These are phyloP conservation scores for Curvularia lunata DNA, from an alignment of 2,329 filamentous ascomycete genomes.

Conservation along the genomic window DNA sequence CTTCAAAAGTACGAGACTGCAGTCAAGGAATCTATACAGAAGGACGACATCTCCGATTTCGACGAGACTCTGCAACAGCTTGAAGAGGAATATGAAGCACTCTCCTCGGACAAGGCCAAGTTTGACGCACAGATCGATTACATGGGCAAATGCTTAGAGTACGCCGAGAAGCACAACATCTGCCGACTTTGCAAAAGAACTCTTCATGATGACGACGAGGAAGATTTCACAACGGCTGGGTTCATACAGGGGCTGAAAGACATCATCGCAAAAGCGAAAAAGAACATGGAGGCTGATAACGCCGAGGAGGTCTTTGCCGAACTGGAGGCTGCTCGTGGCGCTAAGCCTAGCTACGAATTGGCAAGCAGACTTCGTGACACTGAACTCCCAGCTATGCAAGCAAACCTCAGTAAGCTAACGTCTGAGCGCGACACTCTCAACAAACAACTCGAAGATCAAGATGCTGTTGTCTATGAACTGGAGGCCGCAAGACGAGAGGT, in stretches of 20 bases:
- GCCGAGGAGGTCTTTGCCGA: conserved; percentile 67
- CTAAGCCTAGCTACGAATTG: conserved; percentile 70
- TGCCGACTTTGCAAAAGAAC: conserved; percentile 78
- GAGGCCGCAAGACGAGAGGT: conserved; percentile 73
- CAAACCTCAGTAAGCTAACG: conserved; percentile 64
- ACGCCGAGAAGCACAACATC: conserved; percentile 70
- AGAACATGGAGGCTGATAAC: conserved; percentile 66
- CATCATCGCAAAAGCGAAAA: conserved; percentile 58
- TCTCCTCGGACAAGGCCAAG: conserved; percentile 70
- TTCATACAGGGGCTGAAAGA: conserved; percentile 70
- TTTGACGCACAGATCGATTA: conserved; percentile 74
- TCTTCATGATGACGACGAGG: conserved; percentile 64
- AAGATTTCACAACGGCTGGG: conserved; percentile 59
- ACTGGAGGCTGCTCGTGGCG: conserved; percentile 64
- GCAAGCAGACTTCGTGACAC: conserved; percentile 70
- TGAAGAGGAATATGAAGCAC: conserved; percentile 58
- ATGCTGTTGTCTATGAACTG: conserved; percentile 67
- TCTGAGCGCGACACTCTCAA: conserved; percentile 49
- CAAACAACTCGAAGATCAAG: conserved; percentile 64
- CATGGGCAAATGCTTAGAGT: conserved; percentile 70
- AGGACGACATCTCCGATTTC: conserved; percentile 54
- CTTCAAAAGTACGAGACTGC: conserved; percentile 66
- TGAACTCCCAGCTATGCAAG: conserved; percentile 73
- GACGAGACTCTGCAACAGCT: conserved; percentile 59
- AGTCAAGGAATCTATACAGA: conserved; percentile 61